Percentiles rank a stretch among this genome's conserved stretches.
Conservation (phyloP, 129 eudicot species). For the Deinandra increscens region DNA sequence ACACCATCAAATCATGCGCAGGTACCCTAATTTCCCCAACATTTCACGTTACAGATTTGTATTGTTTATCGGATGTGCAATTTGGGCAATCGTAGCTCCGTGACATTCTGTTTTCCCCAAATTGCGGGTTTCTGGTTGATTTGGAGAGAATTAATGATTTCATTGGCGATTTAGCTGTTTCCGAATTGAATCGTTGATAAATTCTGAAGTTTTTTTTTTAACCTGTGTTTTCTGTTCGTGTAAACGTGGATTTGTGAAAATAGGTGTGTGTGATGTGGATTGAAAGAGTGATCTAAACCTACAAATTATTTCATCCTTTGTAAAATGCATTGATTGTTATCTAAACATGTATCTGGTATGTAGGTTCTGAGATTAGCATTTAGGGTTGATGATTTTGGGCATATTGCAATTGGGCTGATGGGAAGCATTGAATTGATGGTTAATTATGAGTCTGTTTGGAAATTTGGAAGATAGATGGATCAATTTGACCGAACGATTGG, state of each 20-base stretch:
- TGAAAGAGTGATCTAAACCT: background rate
- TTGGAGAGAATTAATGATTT: constrained; percentile 12
- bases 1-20: constrained; percentile 95
- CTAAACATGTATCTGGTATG: constrained; percentile 5
- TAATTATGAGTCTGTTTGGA: no score
- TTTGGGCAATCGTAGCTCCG: constrained; percentile 1
- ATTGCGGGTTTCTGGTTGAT: no score
- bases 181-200: constrained; percentile 10
- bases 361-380: no score
- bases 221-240: background rate
- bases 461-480: no score
- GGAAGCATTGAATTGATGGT: no score
- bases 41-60: background rate
- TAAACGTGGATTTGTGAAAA: background rate
- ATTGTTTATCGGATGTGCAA: background rate
- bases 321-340: background rate
- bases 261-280: background rate
- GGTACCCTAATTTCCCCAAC: constrained; percentile 36
- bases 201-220: no score
- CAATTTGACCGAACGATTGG: no score
- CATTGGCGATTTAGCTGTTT: background rate
- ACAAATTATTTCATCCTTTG: background rate
- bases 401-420: constrained; percentile 4
- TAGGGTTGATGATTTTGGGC: constrained; percentile 17
- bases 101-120: no score